phyloP scores from a whole-genome alignment of 2,329 filamentous ascomycete genomes.

The Teratosphaeria zuluensis region DNA sequence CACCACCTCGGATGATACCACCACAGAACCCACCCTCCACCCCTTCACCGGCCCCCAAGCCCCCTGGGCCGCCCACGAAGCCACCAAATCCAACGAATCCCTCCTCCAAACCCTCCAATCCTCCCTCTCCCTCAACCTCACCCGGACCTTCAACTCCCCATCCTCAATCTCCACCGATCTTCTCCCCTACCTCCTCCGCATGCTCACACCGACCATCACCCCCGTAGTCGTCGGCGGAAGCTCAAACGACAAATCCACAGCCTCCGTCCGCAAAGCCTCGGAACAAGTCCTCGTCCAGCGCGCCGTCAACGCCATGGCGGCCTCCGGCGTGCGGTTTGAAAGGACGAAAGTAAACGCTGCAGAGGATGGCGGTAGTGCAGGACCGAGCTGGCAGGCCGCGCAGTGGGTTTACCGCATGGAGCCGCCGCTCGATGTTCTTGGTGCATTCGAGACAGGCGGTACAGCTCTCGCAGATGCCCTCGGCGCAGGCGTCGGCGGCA shows the following conservation, averaged over 20 bases:
- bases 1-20: conserved; percentile 32
- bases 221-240: conserved; percentile 67
- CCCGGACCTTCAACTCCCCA: conserved; percentile 67
- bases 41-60: conserved; percentile 78
- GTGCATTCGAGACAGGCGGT: conserved; percentile 61
- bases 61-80: conserved; percentile 71
- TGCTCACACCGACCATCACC: conserved; percentile 82
- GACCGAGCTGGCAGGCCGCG: conserved; percentile 5
- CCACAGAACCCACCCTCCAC: conserved; percentile 27
- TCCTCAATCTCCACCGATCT: conserved; percentile 73
- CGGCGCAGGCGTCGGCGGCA: neutral
- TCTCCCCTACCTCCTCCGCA: conserved; percentile 71
- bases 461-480: conserved; percentile 37
- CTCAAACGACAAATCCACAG: conserved; percentile 39
- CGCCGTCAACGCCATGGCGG: conserved; percentile 73
- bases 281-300: conserved; percentile 74
- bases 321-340: conserved; percentile 71
- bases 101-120: conserved; percentile 65
- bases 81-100: conserved; percentile 66
- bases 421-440: conserved; percentile 72
- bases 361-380: conserved; percentile 34
- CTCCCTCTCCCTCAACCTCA: conserved; percentile 60
- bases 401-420: conserved; percentile 88
- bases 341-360: conserved; percentile 60
- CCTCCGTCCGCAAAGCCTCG: conserved; percentile 76